These are phyloP conservation scores for Cyclotella choctawhatcheeana DNA, from an alignment of 108 stramenopile species.

Conservation along the genomic window DNA sequence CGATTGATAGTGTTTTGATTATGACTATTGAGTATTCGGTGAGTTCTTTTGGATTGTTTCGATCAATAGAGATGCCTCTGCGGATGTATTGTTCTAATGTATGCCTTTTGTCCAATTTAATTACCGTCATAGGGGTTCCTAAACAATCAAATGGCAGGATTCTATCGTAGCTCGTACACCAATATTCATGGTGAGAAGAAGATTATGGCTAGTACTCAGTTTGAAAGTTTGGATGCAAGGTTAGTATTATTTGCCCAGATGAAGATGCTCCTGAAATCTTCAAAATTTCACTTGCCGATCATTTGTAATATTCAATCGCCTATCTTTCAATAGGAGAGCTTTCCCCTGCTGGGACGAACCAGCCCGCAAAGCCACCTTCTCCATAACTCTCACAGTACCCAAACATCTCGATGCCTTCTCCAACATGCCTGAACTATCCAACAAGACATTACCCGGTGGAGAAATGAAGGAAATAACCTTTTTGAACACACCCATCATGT, in stretches of 20 bases:
- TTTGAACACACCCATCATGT: constrained; percentile 91
- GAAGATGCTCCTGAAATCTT: too few relatives aligned
- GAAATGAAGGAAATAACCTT: constrained; percentile 66
- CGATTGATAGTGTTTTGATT: constrained; percentile 43
- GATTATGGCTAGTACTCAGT: constrained; percentile 96
- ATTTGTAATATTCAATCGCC: too few relatives aligned
- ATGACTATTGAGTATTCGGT: constrained; percentile 67
- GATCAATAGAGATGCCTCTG: background rate
- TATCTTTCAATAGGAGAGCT: too few relatives aligned
- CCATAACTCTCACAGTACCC: constrained; percentile 82
- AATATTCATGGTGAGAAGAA: constrained; percentile 80
- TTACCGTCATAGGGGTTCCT: constrained; percentile 73
- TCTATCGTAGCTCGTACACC: constrained; percentile 92
- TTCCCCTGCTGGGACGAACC: constrained; percentile 99
- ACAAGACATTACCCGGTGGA: constrained; percentile 53
- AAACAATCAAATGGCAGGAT: constrained; percentile 97
- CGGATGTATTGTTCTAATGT: too few relatives aligned
- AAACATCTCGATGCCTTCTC: constrained; percentile 78
- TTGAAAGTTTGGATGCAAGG: constrained; percentile 94
- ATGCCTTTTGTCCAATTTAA: constrained; percentile 58
- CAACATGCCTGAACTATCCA: constrained; percentile 96
- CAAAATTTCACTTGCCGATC: too few relatives aligned
- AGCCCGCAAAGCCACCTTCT: constrained; percentile 91
- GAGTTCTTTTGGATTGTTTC: background rate
- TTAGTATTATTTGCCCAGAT: too few relatives aligned